Evolutionary conservation across 1,139 yeast genomes (phyloP).

Genomic region (Yarrowia galli): DNA sequence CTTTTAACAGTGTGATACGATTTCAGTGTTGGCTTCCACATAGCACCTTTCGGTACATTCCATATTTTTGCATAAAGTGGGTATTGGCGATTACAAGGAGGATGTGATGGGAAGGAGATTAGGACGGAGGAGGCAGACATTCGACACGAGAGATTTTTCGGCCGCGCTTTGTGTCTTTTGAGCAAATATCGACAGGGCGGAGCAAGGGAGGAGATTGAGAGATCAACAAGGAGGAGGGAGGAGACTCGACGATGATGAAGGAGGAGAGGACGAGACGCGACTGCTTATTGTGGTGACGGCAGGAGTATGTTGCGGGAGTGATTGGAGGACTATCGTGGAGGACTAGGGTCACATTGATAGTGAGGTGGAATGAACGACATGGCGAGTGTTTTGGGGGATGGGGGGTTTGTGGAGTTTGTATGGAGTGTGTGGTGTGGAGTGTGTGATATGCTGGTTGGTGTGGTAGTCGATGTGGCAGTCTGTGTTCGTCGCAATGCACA

Average conservation of each 20-base stretch:
- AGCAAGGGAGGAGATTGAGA: neutral
- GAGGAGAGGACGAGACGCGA: neutral
- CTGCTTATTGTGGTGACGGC: neutral
- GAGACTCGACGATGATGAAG: neutral
- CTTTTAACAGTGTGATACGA: conserved; percentile 31
- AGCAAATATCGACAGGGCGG: conserved; percentile 14
- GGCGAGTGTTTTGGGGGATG: neutral
- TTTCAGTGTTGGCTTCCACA: conserved; percentile 37
- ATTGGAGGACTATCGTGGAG: too few relatives aligned
- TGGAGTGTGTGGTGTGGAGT: too few relatives aligned
- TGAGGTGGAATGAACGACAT: neutral
- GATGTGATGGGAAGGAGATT: neutral
- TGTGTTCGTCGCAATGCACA: too few relatives aligned
- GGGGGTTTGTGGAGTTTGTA: too few relatives aligned
- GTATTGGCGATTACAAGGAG: conserved; percentile 5
- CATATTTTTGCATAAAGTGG: conserved; percentile 39
- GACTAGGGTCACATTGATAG: too few relatives aligned
- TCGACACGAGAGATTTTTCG: neutral
- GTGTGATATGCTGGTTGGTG: too few relatives aligned
- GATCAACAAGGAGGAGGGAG: neutral
- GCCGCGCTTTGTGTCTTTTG: neutral
- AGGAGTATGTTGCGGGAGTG: too few relatives aligned
- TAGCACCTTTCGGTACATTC: conserved; percentile 35
- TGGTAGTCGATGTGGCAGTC: too few relatives aligned
- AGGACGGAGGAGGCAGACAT: too few relatives aligned